Conservation (phyloP, 2,329 filamentous ascomycete species). For the Pestalotiopsis sp. region DNA sequence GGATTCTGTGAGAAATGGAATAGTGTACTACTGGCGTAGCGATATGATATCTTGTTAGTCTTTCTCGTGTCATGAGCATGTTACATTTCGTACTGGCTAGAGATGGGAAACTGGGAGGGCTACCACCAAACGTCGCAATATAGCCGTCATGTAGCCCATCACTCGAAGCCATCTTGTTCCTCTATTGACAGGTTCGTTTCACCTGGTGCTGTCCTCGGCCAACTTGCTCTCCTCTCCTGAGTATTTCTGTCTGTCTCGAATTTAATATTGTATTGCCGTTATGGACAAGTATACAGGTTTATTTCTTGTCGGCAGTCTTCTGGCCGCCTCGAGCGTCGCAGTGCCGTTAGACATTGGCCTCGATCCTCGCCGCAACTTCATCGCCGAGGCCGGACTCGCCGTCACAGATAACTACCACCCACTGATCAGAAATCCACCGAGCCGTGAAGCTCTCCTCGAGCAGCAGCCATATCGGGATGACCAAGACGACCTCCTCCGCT, state of each 20-base stretch:
- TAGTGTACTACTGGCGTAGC: neutral
- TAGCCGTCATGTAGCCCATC: neutral
- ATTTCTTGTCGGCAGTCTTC: constrained; percentile 16
- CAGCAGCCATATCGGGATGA: constrained; percentile 16
- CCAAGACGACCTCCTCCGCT: constrained; percentile 12
- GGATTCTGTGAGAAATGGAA: neutral
- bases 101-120: too few species aligned
- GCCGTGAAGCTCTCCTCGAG: constrained; percentile 14
- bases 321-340: constrained; percentile 15
- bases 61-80: neutral
- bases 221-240: neutral
- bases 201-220: too few species aligned
- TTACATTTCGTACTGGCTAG: neutral
- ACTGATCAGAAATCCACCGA: constrained; percentile 17
- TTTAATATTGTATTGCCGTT: neutral
- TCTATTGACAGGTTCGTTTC: neutral
- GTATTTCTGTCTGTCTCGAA: too few species aligned
- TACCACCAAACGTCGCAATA: neutral
- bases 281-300: constrained; percentile 5
- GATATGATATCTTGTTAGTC: neutral
- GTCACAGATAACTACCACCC: constrained; percentile 24
- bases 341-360: constrained; percentile 17
- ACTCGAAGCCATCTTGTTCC: neutral
- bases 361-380: constrained; percentile 17
- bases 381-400: constrained; percentile 21